Evolutionary conservation across 352 stramenopile genomes (phyloP).

Genomic region (Phytophthora capsici): DNA sequence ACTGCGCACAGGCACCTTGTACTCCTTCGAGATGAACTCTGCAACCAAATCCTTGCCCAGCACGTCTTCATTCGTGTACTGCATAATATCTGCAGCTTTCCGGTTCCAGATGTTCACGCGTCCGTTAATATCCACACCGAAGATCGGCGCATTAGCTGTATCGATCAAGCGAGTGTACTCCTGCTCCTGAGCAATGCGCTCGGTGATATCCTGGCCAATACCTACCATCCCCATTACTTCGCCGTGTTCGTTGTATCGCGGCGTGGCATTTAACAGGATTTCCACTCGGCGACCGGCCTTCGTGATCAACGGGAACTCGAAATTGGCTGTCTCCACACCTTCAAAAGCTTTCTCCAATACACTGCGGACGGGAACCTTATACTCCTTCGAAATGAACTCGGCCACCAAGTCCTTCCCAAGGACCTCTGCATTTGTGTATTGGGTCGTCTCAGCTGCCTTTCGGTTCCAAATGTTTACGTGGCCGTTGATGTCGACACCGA

Average conservation of each 20-base stretch:
- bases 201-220: slow-evolving; percentile 58
- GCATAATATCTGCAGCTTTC: slow-evolving; percentile 59
- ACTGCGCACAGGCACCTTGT: slow-evolving; percentile 37
- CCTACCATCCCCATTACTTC: slow-evolving; percentile 23
- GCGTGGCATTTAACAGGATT: slow-evolving; percentile 24
- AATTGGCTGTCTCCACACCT: slow-evolving; percentile 51
- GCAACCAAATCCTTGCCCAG: slow-evolving; percentile 63
- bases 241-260: slow-evolving; percentile 13
- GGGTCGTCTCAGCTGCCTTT: slow-evolving; percentile 34
- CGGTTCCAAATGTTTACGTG: slow-evolving; percentile 80
- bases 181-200: slow-evolving; percentile 65
- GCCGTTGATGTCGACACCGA: slow-evolving; percentile 76
- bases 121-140: slow-evolving; percentile 67
- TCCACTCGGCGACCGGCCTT: neutral
- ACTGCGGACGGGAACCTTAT: slow-evolving; percentile 33
- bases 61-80: slow-evolving; percentile 51
- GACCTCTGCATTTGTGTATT: slow-evolving; percentile 54
- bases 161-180: slow-evolving; percentile 65
- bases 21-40: slow-evolving; percentile 64
- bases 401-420: slow-evolving; percentile 52
- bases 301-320: slow-evolving; percentile 13
- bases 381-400: slow-evolving; percentile 48
- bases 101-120: slow-evolving; percentile 63
- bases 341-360: slow-evolving; percentile 52
- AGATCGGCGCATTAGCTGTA: slow-evolving; percentile 66